Evolutionary conservation across 2,329 filamentous ascomycete genomes (phyloP).

Genomic region (Ceratocystis alfenasii): DNA sequence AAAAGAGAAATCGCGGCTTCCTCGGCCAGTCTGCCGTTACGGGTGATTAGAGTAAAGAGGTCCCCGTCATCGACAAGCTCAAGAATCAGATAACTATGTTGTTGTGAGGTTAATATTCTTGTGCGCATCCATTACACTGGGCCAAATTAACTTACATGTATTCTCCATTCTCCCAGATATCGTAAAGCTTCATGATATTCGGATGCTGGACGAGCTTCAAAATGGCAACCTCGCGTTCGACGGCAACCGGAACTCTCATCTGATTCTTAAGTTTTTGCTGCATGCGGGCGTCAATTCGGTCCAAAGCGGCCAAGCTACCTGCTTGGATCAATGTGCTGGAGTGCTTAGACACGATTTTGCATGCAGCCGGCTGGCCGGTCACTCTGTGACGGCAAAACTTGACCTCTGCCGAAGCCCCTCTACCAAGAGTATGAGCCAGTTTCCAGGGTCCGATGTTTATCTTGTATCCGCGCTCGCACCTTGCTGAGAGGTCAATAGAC

Average conservation of each 20-base stretch:
- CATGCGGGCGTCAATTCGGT: slow-evolving; percentile 53
- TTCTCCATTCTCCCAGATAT: slow-evolving; percentile 94
- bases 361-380: slow-evolving; percentile 71
- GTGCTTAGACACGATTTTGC: slow-evolving; percentile 88
- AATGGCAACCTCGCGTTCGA: slow-evolving; percentile 91
- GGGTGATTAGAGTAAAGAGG: slow-evolving; percentile 75
- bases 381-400: slow-evolving; percentile 68
- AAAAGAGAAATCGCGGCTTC: slow-evolving; percentile 74
- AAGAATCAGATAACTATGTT: slow-evolving; percentile 71
- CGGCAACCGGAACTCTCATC: slow-evolving; percentile 67
- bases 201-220: slow-evolving; percentile 93
- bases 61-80: slow-evolving; percentile 76
- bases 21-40: slow-evolving; percentile 61
- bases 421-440: slow-evolving; percentile 75
- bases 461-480: slow-evolving; percentile 39
- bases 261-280: slow-evolving; percentile 47
- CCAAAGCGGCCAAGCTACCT: slow-evolving; percentile 72
- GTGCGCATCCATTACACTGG: neutral
- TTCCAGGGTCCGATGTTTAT: slow-evolving; percentile 90
- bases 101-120: neutral
- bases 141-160: slow-evolving; percentile 58
- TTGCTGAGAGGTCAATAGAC: slow-evolving; percentile 17
- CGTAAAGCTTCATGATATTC: slow-evolving; percentile 86
- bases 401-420: slow-evolving; percentile 80
- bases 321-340: slow-evolving; percentile 71